Evolutionary conservation across 2,329 filamentous ascomycete genomes (phyloP), one percentile per base, ranked within the genome.

Genomic region (Penicillium sp.): DNA sequence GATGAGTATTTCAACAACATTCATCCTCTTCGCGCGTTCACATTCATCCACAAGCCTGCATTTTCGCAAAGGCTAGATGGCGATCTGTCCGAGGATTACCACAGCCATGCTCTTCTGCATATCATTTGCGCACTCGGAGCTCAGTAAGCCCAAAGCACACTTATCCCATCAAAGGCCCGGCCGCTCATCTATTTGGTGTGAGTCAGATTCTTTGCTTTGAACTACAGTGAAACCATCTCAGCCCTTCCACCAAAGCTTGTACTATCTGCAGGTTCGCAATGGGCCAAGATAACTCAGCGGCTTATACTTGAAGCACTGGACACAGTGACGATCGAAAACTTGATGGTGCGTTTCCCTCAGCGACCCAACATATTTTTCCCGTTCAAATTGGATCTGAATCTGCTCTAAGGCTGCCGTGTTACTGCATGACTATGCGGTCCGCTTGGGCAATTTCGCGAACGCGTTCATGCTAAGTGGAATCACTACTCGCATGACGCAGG

Each of bases 391-490:
- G 14, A 21, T 21, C 47, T 49, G n/a, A 49, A 9, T 7, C 2
- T 24, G 1, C 21, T 16, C n/a, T 1, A 43, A 64, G 61, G 61
- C 64, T 3, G 53, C 61, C 6, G 63, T 71, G 16, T 54, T 71
- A 5, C 60, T 71, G 14, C 64, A 71, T 46, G 69, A 71, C 29
- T 64, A 70, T 48, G 63, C 66, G 14, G 59, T 71, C 24, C 64
- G 69, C 4, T 56, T 63, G 42, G 69, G 67, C 11, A 66, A 70
- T 18, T 71, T 69, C 52, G 59, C 68, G n/a, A 66, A 66, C 32
- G 69, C 67, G 14, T 70, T 71, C 45, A 64, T 71, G 59, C 54
- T 71, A 4, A 69, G 67, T 38, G 68, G 69, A 3, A 55, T 67
- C n/a, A 67, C 65, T 16, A 64, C 66, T 1, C 59, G 69, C 13